Percentiles rank a stretch among this genome's conserved stretches.
Evolutionary conservation across 768 basidiomycete genomes (phyloP).

Genomic region (Galerina marginata): DNA sequence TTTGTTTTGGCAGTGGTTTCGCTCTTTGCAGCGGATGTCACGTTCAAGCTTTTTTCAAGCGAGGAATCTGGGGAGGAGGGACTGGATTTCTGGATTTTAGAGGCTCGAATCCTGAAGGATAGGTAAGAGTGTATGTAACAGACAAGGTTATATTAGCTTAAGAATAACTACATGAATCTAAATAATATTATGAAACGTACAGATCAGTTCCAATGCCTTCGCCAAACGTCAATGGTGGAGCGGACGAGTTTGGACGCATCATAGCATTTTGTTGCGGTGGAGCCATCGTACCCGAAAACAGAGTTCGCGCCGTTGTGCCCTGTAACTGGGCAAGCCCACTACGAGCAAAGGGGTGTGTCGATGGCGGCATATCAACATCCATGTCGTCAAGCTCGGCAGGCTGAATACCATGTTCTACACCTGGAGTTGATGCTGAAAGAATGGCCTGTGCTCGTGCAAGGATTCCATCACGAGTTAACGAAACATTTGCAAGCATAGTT

Average conservation of each 20-base stretch:
- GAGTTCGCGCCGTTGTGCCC: not conserved
- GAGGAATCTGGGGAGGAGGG: slow-evolving; percentile 1
- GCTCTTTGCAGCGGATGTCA: not conserved
- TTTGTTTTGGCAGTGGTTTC: slow-evolving; percentile 7
- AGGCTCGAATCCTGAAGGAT: not conserved
- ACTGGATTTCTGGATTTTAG: not conserved
- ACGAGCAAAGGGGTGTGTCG: slow-evolving; percentile 46
- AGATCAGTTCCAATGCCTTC: not conserved
- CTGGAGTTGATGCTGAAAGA: slow-evolving; percentile 26
- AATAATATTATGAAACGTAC: slow-evolving; percentile 16
- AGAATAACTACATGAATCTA: not conserved
- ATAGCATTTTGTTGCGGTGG: not conserved
- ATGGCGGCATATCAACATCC: slow-evolving; percentile 13
- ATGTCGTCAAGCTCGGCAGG: not conserved
- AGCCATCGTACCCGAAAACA: not conserved
- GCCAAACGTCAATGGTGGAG: slow-evolving; percentile 2
- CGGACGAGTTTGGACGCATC: not conserved
- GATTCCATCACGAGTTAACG: slow-evolving; percentile 51
- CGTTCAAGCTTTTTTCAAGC: not conserved
- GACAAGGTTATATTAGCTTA: slow-evolving; percentile 2
- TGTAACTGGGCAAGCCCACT: slow-evolving; percentile 40
- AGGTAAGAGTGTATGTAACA: no score
- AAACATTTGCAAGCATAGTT: slow-evolving; percentile 51
- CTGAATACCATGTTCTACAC: not conserved
- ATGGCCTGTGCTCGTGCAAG: slow-evolving; percentile 42